These are phyloP conservation scores for Erysiphe pulchra DNA, from an alignment of 2,329 filamentous ascomycete species.

Conservation along the genomic window DNA sequence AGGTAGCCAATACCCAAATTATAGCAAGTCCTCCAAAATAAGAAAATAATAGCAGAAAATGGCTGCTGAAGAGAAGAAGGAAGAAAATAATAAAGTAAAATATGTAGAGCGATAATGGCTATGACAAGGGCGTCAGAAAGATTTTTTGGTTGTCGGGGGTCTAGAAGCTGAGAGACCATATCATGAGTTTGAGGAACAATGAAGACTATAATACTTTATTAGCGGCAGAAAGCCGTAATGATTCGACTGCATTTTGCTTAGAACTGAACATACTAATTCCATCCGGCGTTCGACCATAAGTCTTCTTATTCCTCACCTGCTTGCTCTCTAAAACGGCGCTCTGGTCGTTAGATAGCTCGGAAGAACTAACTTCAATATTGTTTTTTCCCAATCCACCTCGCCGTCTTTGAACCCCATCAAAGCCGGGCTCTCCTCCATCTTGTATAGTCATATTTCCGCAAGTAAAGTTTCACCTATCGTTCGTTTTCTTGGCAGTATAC, in stretches of 20 bases:
- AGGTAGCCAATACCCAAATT: slow-evolving; percentile 85
- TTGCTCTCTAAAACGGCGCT: no score
- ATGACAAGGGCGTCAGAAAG: slow-evolving; percentile 64
- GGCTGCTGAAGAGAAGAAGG: slow-evolving; percentile 45
- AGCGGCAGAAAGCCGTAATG: background rate
- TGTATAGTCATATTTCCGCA: no score
- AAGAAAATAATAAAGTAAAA: slow-evolving; percentile 46
- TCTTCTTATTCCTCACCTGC: slow-evolving; percentile 30
- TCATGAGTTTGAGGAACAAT: slow-evolving; percentile 89
- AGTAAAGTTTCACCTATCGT: no score
- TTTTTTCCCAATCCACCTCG: no score
- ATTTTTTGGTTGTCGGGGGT: slow-evolving; percentile 88
- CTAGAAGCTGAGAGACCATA: slow-evolving; percentile 94
- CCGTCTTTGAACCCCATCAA: no score
- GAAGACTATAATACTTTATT: slow-evolving; percentile 38
- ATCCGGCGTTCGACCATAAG: slow-evolving; percentile 73
- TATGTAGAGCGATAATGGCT: slow-evolving; percentile 48
- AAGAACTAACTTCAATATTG: no score
- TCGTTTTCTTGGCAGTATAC: no score
- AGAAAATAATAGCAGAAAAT: slow-evolving; percentile 57
- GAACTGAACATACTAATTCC: slow-evolving; percentile 45
- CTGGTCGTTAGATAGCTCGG: no score
- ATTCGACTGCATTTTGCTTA: background rate
- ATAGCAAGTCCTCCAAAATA: slow-evolving; percentile 82
- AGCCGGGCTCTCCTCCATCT: no score